These are phyloP conservation scores for Pleurotus salmoneostramineus DNA, from an alignment of 768 basidiomycete genomes.

Conservation along the genomic window DNA sequence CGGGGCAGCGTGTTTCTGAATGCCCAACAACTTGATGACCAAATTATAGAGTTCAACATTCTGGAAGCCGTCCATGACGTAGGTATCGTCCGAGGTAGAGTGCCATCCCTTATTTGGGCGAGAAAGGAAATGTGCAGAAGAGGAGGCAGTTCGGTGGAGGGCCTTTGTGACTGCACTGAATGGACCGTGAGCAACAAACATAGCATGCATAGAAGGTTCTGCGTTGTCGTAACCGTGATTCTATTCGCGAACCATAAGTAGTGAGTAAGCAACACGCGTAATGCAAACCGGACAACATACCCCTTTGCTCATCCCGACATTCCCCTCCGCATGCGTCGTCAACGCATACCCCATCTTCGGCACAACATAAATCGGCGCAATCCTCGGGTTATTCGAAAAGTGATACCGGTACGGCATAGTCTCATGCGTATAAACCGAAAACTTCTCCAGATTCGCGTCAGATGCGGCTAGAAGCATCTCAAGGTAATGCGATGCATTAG, in stretches of 20 bases:
- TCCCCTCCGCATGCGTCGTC: conserved; percentile 59
- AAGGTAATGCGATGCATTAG: conserved; percentile 56
- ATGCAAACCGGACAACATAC: conserved; percentile 38
- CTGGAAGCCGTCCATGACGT: conserved; percentile 77
- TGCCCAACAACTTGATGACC: conserved; percentile 68
- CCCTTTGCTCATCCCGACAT: conserved; percentile 67
- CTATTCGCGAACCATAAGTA: conserved; percentile 26
- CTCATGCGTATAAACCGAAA: conserved; percentile 73
- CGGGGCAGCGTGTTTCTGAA: conserved; percentile 47
- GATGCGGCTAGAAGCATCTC: conserved; percentile 51
- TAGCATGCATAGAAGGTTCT: conserved; percentile 75
- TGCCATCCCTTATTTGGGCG: conserved; percentile 56
- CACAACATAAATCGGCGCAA: conserved; percentile 84
- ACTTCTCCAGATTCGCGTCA: conserved; percentile 54
- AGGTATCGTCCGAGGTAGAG: conserved; percentile 57
- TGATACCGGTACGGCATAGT: conserved; percentile 84
- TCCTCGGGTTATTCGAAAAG: conserved; percentile 68
- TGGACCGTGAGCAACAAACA: conserved; percentile 91
- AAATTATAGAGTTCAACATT: conserved; percentile 88
- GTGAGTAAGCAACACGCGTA: not conserved
- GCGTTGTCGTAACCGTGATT: conserved; percentile 91
- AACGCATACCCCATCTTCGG: conserved; percentile 80
- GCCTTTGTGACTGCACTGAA: conserved; percentile 70
- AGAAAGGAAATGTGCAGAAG: conserved; percentile 17
- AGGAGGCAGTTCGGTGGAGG: conserved; percentile 32